Evolutionary conservation across 139 green algal species (phyloP).

Genomic region (Chlorella sp.): DNA sequence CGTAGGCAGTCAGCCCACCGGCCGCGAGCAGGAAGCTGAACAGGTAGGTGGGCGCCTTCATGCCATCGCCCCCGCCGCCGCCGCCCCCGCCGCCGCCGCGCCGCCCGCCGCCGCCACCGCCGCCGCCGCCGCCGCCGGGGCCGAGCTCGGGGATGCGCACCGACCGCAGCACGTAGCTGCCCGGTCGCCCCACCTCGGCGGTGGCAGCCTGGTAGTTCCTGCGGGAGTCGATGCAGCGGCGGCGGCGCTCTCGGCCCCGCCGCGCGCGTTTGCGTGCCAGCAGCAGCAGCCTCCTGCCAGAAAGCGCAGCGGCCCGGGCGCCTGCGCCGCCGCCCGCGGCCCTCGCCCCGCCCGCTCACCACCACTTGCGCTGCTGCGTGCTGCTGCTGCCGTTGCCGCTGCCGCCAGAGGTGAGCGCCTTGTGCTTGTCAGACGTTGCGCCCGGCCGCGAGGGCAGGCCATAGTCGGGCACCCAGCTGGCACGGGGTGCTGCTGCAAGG

Average conservation of each 20-base stretch:
- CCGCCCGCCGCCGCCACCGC: slow-evolving; percentile 3
- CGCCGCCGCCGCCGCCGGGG: slow-evolving; percentile 14
- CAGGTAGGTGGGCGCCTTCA: slow-evolving; percentile 38
- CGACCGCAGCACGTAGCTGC: background rate
- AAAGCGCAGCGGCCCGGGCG: background rate
- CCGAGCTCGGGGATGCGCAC: slow-evolving; percentile 2
- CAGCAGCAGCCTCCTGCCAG: background rate
- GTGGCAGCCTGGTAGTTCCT: slow-evolving; percentile 11
- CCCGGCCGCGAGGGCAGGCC: too few species aligned
- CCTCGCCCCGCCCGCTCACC: background rate
- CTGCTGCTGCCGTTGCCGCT: background rate
- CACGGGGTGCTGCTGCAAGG: too few species aligned
- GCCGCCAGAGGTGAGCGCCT: too few species aligned
- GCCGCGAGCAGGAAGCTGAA: slow-evolving; percentile 22
- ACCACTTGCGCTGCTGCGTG: slow-evolving; percentile 8
- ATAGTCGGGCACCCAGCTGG: too few species aligned
- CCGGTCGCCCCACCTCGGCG: slow-evolving; percentile 1
- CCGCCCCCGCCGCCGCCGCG: slow-evolving; percentile 5
- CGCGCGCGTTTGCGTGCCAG: too few species aligned
- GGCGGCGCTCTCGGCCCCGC: too few species aligned
- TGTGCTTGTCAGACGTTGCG: too few species aligned
- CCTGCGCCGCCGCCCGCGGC: background rate
- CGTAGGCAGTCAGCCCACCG: slow-evolving; percentile 26
- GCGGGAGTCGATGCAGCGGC: background rate
- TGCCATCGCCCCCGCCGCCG: slow-evolving; percentile 18